Base-by-base conservation (phyloP, 108 stramenopile genomes). In the Cyclotella distinguenda region DNA sequence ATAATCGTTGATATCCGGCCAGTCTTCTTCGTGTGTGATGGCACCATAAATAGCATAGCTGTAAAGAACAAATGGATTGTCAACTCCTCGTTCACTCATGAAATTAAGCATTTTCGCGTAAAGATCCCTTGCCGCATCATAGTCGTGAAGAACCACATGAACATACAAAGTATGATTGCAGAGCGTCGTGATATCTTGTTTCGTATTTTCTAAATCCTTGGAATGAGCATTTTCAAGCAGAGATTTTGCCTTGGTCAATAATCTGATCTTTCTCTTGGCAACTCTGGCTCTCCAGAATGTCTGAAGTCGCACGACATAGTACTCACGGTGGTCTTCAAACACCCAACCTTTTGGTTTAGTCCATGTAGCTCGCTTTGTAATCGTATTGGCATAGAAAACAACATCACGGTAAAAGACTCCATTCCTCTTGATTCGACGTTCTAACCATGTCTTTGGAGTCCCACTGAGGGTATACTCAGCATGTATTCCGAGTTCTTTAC, bases 51-150 rank as follows among this genome's bases (percentile, higher is more conserved):
- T 75, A 0, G 80, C 80, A 38, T 54, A 75, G 21, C 60, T 56
- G 53, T 72, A 81, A 3, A 81, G 59, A 19, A 81, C 80, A 46
- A 77, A 81, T 8, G 70, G 55, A 35, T 81, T 81, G 52, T 81
- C 80, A 8, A 77, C 65, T 21, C 78, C 78, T 42, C 80, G 35
- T 13, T 61, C 32, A 50, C 53, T 54, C 80, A 81, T 81, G 30
- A 54, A 76, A 16, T 40, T 33, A 6, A 71, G 15, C 34, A 81
- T 52, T 35, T 70, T 57, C 5, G 33, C 43, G 26, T 77, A 81
- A n/a, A 76, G 30, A 11, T 52, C 60, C 10, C 80, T 59, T 30
- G 80, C 80, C 21, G 34, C 46, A 23, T 81, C 80, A 47, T 77
- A 76, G 32, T 74, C 72, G 45, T 81, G 80, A 33, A 51, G 48